A percentile compares a stretch with the other conserved stretches of the same genome.
Conservation (phyloP, 495 filamentous ascomycete species). For the Talaromyces wortmannii region DNA sequence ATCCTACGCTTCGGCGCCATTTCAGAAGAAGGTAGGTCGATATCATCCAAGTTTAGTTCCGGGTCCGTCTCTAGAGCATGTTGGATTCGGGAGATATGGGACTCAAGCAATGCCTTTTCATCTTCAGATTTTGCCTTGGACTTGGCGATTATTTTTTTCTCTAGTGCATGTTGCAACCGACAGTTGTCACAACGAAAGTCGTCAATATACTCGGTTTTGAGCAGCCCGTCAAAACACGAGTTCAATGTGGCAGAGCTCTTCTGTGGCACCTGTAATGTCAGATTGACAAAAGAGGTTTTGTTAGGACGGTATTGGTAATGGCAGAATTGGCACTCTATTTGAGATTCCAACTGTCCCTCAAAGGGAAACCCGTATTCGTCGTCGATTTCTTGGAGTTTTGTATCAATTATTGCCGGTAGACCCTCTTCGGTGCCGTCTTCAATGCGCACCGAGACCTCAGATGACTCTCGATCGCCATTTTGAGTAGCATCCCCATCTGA, state of each 20-base stretch:
- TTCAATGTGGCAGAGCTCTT: slow-evolving; percentile 57
- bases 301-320: slow-evolving; percentile 80
- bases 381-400: slow-evolving; percentile 36
- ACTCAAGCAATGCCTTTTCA: slow-evolving; percentile 46
- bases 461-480: not conserved
- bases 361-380: slow-evolving; percentile 75
- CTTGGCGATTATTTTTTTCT: slow-evolving; percentile 40
- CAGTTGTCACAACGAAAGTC: slow-evolving; percentile 95
- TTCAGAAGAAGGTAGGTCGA: slow-evolving; percentile 66
- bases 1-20: slow-evolving; percentile 76
- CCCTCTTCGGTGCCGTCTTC: slow-evolving; percentile 33
- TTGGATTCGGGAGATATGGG: slow-evolving; percentile 48
- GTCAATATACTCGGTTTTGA: slow-evolving; percentile 94
- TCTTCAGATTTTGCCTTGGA: slow-evolving; percentile 33
- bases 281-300: slow-evolving; percentile 78
- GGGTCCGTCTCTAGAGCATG: slow-evolving; percentile 67
- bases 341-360: slow-evolving; percentile 80
- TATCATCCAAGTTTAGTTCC: slow-evolving; percentile 62
- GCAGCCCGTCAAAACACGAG: slow-evolving; percentile 82
- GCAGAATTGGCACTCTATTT: slow-evolving; percentile 88
- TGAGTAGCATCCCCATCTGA: not conserved
- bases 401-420: slow-evolving; percentile 35
- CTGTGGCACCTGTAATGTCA: slow-evolving; percentile 89
- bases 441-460: slow-evolving; percentile 33
- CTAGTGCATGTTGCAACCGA: slow-evolving; percentile 71